phyloP scores from a whole-genome alignment of 108 stramenopile genomes.

The Parietichytrium sp. region DNA sequence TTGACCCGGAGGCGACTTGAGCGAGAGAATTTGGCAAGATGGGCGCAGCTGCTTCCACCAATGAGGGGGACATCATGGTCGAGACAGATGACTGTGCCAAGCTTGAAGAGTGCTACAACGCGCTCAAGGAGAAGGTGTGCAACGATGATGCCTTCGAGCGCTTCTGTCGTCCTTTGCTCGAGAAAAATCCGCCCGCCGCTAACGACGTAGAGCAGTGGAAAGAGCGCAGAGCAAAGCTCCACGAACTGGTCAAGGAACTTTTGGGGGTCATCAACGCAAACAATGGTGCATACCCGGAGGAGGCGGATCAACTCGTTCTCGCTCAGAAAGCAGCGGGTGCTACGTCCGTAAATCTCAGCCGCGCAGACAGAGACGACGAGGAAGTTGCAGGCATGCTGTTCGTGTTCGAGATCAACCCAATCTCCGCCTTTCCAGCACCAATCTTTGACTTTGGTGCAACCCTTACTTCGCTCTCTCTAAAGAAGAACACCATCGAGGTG shows the following conservation, averaged over 20 bases:
- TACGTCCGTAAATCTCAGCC: not conserved
- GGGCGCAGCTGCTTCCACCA: no score
- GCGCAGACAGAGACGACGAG: not conserved
- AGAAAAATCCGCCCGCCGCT: not conserved
- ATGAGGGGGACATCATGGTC: constrained; percentile 2
- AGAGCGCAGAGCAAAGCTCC: not conserved
- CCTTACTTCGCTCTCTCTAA: not conserved
- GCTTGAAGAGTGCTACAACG: not conserved
- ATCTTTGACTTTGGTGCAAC: not conserved
- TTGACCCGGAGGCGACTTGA: no score
- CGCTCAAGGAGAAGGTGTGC: not conserved
- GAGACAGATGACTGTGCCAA: not conserved
- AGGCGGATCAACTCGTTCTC: not conserved
- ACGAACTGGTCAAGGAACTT: not conserved
- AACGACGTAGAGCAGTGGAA: not conserved
- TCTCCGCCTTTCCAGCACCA: not conserved
- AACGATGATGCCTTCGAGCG: not conserved
- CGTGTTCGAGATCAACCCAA: not conserved
- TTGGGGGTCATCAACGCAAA: not conserved
- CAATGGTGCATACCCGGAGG: not conserved
- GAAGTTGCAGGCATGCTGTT: not conserved
- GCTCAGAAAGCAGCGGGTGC: not conserved
- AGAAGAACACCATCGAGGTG: not conserved
- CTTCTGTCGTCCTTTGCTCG: not conserved
- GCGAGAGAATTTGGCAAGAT: no score